These are phyloP conservation scores for Colletotrichum tropicale DNA, from an alignment of 2,329 filamentous ascomycete genomes.

Conservation along the genomic window DNA sequence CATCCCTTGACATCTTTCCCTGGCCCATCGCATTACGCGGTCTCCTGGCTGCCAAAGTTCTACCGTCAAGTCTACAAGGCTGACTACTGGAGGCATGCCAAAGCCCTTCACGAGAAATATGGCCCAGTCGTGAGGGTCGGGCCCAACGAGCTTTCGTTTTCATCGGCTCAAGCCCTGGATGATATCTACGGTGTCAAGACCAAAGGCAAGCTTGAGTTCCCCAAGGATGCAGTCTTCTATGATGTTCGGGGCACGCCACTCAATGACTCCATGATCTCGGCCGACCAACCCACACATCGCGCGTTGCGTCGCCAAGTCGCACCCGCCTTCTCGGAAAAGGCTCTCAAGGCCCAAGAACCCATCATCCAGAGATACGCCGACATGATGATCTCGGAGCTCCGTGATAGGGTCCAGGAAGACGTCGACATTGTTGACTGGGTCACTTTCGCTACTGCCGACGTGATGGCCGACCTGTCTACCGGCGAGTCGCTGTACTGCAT, in stretches of 20 bases:
- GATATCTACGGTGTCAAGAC: background rate
- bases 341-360: conserved; percentile 31
- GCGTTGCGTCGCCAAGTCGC: conserved; percentile 23
- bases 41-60: background rate
- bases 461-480: conserved; percentile 19
- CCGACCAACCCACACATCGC: conserved; percentile 18
- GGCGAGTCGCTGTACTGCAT: conserved; percentile 23
- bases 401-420: conserved; percentile 1
- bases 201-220: background rate
- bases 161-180: background rate
- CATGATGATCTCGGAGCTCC: conserved; percentile 23
- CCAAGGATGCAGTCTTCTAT: background rate
- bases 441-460: conserved; percentile 7
- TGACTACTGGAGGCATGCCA: background rate
- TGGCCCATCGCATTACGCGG: background rate
- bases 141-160: background rate
- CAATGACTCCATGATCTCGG: conserved; percentile 9
- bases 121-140: background rate
- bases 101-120: background rate
- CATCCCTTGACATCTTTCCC: background rate
- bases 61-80: background rate
- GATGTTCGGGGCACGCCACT: background rate
- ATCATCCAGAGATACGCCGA: conserved; percentile 29
- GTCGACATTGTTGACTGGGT: conserved; percentile 22
- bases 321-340: conserved; percentile 30